These are phyloP conservation scores for Madurella fahalii DNA, from an alignment of 2,329 filamentous ascomycete species.

Conservation along the genomic window DNA sequence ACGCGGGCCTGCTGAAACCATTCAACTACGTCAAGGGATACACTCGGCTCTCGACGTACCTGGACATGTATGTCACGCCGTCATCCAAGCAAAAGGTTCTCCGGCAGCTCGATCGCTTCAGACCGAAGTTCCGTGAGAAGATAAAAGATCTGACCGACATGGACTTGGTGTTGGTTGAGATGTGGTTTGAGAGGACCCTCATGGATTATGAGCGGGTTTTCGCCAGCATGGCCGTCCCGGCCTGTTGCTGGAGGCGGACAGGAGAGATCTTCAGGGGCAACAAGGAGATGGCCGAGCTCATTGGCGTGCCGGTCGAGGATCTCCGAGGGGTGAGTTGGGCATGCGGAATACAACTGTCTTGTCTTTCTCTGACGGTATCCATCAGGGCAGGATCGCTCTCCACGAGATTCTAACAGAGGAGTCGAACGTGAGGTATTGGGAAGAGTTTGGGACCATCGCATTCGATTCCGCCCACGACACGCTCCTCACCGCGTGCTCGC, in stretches of 20 bases:
- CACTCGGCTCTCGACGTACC: conserved; percentile 80
- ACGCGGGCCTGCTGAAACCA: conserved; percentile 87
- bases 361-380: conserved; percentile 1
- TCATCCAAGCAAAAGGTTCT: conserved; percentile 86
- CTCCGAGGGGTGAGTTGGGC: conserved; percentile 74
- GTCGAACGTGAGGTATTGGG: conserved; percentile 95
- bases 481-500: conserved; percentile 84
- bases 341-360: background rate
- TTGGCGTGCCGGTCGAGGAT: conserved; percentile 85
- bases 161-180: conserved; percentile 90
- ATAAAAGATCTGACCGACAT: conserved; percentile 90
- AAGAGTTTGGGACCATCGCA: conserved; percentile 96
- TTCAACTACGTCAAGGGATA: conserved; percentile 99
- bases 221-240: conserved; percentile 96
- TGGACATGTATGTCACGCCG: conserved; percentile 81
- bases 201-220: conserved; percentile 99
- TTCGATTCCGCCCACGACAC: conserved; percentile 94
- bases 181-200: conserved; percentile 96
- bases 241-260: conserved; percentile 93
- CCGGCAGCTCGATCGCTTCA: conserved; percentile 84
- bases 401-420: conserved; percentile 96
- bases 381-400: conserved; percentile 83
- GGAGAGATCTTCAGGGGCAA: conserved; percentile 97
- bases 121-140: conserved; percentile 93
- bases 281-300: conserved; percentile 97